Base-by-base conservation (phyloP, 352 stramenopile species). In the Bremia lactucae region DNA sequence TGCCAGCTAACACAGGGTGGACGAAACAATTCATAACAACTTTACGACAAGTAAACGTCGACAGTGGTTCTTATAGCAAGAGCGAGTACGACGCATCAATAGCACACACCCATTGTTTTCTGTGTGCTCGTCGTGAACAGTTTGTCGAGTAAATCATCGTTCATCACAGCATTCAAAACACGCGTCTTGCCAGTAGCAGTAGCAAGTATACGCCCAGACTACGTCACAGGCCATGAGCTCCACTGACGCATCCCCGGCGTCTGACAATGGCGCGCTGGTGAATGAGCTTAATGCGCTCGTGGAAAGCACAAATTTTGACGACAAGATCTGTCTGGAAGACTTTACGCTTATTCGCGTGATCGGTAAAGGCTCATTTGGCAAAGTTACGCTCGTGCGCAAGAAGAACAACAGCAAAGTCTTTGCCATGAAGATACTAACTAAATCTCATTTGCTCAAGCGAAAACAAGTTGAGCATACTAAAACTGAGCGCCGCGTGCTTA, bases 381-480 rank as follows among this genome's bases (percentile, higher is more conserved):
- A 92, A 40, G 83, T 95, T 10, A 88, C 78, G 55, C 76, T 91
- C 38, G 83, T 95, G 42, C 76, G 77, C 48, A 94, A 95, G 65
- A 89, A 88, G 49, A 83, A 76, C 46, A 95, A 88, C 53, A 81
- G 64, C 49, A 87, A 93, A 57, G 82, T 94, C 46, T 95, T 92
- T 47, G 83, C 83, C 41, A 93, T 95, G 80, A 95, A 95, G 60
- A 88, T 92, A 22, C 58, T 94, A 33, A 78, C 59, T 47, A 97
- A 97, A 68, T 72, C 83, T 9, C 84, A 97, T 43, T 51, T 98
- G 14, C 70, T 98, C 25, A 93, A 95, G 52, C 73, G 90, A 56
- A 91, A 96, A 55, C 94, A 98, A 66, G 90, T 98, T 16, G 93
- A 98, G 72, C 83, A 96, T 54, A 98, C 93, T 5, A 93, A 96